Base-by-base conservation (phyloP, 495 filamentous ascomycete genomes). In the Durotheca rogersii region DNA sequence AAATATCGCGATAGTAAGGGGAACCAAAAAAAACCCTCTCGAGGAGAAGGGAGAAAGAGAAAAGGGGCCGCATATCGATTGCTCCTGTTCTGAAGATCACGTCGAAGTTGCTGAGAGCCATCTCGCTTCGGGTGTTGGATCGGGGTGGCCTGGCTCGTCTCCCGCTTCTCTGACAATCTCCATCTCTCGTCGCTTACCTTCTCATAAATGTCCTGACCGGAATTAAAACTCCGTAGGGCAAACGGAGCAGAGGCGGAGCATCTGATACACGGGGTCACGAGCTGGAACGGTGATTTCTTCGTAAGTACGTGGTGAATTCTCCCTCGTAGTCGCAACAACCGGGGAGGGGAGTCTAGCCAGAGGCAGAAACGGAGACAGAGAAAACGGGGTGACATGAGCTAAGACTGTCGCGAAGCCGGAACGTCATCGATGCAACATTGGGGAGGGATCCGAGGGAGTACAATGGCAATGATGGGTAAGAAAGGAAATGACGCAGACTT, bases 401-500 rank as follows among this genome's bases (percentile, higher is more conserved):
- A 41, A 30, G 29, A 14, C 39, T 46, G 23, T 43, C 36, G 23
- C 29, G 19, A 30, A 39, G 23, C 21, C 4, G 14, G 56, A 46
- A 59, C 56, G 56, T 59, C 56, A 59, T 59, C 27, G 46, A 59
- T 59, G 50, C 35, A 40, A 59, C 56, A 19, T 29, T 51, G n/a
- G 31, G 19, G 23, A 54, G 21, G 16, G 21, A 47, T 7, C 20
- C 30, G 37, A 41, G 40, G n/a, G 50, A 34, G 27, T 10, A 31
- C 46, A 36, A 41, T 15, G 41, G 56, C 12, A 54, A 50, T 51
- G 50, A 54, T 51, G 46, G 35, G 31, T 51, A 32, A 46, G 50
- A 59, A 59, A 53, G 15, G 56, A 59, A 59, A 59, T 59, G 51
- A 59, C 41, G 50, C 36, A 54, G 50, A 59, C 41, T 45, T 59